Percentiles rank a stretch among this genome's conserved stretches.
Conservation (phyloP, 139 green algal species). For the Asterochloris erici region DNA sequence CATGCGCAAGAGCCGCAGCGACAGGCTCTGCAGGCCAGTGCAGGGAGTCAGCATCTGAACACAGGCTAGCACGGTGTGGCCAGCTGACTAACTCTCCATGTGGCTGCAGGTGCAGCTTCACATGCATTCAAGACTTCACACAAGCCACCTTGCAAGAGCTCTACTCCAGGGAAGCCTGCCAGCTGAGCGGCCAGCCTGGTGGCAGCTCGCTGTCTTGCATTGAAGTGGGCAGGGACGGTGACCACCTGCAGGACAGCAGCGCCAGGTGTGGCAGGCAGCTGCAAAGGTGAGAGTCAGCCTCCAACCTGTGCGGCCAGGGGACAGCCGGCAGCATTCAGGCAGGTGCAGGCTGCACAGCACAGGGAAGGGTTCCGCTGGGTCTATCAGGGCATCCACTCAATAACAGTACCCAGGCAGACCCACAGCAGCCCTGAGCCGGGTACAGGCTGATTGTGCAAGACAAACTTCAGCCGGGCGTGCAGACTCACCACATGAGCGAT, state of each 20-base stretch:
- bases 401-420: too few species aligned
- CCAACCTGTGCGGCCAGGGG: too few species aligned
- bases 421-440: too few species aligned
- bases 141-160: constrained; percentile 34
- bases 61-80: too few species aligned
- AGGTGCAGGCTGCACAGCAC: too few species aligned
- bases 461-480: too few species aligned
- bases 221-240: constrained; percentile 74
- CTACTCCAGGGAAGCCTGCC: constrained; percentile 53
- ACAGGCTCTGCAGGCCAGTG: background rate
- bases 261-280: too few species aligned
- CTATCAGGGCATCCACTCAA: too few species aligned
- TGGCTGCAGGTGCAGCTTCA: background rate
- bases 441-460: too few species aligned
- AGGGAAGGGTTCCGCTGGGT: too few species aligned
- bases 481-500: constrained; percentile 12
- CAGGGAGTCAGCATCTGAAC: background rate
- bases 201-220: constrained; percentile 45
- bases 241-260: constrained; percentile 46
- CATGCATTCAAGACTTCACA: background rate
- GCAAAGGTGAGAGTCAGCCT: too few species aligned
- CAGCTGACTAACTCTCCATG: background rate
- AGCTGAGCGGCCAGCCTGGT: constrained; percentile 51
- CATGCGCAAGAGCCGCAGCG: constrained; percentile 6
- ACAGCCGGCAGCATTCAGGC: too few species aligned